Base-by-base conservation (phyloP, 2,329 filamentous ascomycete genomes). In the Microdochium bolleyi region DNA sequence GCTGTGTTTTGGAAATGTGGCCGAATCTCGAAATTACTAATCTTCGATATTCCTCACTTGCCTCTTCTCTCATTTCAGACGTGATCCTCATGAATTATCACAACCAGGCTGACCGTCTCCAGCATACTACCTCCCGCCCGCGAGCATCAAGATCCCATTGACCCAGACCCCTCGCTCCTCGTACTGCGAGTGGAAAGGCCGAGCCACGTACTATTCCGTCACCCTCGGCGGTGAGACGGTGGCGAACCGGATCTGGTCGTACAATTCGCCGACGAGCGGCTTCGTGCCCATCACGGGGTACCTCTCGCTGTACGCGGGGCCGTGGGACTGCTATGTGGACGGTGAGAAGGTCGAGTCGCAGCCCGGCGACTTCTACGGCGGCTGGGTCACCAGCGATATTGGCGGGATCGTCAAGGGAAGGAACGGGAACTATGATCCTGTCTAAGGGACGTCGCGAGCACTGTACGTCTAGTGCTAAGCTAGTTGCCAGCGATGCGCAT, bases 281-380 rank as follows among this genome's bases (percentile, higher is more conserved):
- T 85, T 82, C 62, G 71, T 70, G 57, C 66, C 68, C 5, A 76
- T 85, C 61, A 76, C 75, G 58, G 78, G 75, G 14, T 78, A 78
- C 63, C 58, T 85, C 50, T 79, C 76, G 41, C 81, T 85, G 59
- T 85, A 83, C 61, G 79, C 78, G 13, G 78, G 75, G 14, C 80
- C 80, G 13, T 84, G 80, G 80, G 76, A 82, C 54, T 85, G 81
- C 60, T 81, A 73, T 63, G 80, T 83, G 3, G 80, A 84, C 62
- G 79, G 79, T 10, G 80, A 84, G 64, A 72, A 72, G 60, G 82
- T 83, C 21, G 70, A 77, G 63, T 69, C 79, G 38, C 80, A 84
- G 67, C 79, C 78, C 16, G 79, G 79, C 8, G 80, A 84, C 58
- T 84, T 83, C 57, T 84, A 84, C 64, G 82, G 82, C 24, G 82